Conservation (phyloP, 1,139 yeast species). For the Candida tetrigidarum region DNA sequence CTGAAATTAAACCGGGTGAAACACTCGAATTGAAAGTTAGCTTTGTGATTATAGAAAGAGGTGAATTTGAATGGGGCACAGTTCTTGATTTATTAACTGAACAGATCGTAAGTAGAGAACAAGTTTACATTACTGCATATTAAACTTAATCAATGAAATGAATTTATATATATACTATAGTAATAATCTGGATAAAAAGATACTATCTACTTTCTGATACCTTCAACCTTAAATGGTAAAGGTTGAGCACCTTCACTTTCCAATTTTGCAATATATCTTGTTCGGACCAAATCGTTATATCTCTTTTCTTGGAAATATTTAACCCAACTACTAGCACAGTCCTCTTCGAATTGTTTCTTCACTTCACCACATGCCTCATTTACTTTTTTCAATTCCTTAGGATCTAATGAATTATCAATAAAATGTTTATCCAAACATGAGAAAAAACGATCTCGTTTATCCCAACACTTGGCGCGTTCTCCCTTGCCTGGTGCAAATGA, state of each 20-base stretch:
- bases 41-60: constrained; percentile 65
- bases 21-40: constrained; percentile 49
- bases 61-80: constrained; percentile 82
- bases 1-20: constrained; percentile 46
- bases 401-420: constrained; percentile 50
- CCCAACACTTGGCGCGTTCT: constrained; percentile 49
- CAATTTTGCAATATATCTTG: constrained; percentile 45
- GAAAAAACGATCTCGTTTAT: constrained; percentile 46
- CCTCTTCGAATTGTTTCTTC: constrained; percentile 39
- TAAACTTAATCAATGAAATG: constrained; percentile 14
- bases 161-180: constrained; percentile 12
- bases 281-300: constrained; percentile 45
- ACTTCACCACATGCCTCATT: constrained; percentile 38
- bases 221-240: constrained; percentile 47
- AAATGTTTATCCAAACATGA: constrained; percentile 41
- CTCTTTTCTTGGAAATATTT: constrained; percentile 53
- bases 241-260: constrained; percentile 54
- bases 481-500: constrained; percentile 45
- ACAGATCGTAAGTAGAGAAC: constrained; percentile 35
- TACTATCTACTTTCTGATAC: constrained; percentile 12
- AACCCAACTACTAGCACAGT: constrained; percentile 51
- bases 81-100: constrained; percentile 54
- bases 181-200: not conserved
- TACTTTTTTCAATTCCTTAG: constrained; percentile 38
- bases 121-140: constrained; percentile 35